Percentiles rank a stretch among this genome's conserved stretches.
Conservation (phyloP, 257 asterid genomes). For the Leptodermis oblonga region DNA sequence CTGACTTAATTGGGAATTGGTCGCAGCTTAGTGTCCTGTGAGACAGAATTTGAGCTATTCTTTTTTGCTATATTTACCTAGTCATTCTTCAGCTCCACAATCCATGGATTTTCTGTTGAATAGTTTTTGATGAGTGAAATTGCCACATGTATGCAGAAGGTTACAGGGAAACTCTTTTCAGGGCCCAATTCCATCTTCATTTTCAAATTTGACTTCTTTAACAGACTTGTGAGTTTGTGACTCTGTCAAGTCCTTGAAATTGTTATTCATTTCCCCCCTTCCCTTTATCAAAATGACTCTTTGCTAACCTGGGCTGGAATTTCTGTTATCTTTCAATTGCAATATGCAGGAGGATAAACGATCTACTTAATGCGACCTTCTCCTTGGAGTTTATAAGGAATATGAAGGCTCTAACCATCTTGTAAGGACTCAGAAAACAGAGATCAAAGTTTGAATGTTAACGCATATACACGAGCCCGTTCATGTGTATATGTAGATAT, state of each 20-base stretch:
- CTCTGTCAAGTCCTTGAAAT: not conserved
- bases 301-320: not conserved
- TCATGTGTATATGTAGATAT: no score
- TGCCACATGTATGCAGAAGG: slow-evolving; percentile 41
- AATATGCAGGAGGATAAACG: slow-evolving; percentile 70
- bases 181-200: slow-evolving; percentile 66
- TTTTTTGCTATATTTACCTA: not conserved
- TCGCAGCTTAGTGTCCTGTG: slow-evolving; percentile 46
- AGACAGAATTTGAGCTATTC: slow-evolving; percentile 23
- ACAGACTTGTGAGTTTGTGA: slow-evolving; percentile 49
- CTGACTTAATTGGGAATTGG: slow-evolving; percentile 73
- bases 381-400: slow-evolving; percentile 53
- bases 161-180: slow-evolving; percentile 74
- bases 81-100: not conserved
- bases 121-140: slow-evolving; percentile 13
- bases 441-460: slow-evolving; percentile 7
- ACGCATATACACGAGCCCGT: not conserved
- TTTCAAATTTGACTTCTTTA: slow-evolving; percentile 59
- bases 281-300: not conserved
- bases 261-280: not conserved
- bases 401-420: slow-evolving; percentile 43
- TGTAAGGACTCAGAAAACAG: slow-evolving; percentile 41
- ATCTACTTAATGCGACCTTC: slow-evolving; percentile 64
- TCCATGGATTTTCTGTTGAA: not conserved
- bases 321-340: slow-evolving; percentile 16